phyloP scores from a whole-genome alignment of 352 stramenopile species.

The Elongisporangium anandrum region DNA sequence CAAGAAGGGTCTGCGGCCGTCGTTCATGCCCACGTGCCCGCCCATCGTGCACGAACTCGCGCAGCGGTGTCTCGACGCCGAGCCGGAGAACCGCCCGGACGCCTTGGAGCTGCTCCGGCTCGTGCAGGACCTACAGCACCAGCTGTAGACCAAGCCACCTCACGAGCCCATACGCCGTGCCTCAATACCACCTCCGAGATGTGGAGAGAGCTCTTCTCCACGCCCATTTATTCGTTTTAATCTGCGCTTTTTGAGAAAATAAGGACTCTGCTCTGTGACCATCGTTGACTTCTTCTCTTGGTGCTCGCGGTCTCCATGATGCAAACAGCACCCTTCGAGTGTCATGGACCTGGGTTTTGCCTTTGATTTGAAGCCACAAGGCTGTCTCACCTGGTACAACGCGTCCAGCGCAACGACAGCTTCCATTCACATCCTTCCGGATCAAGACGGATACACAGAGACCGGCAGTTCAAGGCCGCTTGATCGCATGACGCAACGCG shows the following conservation, averaged over 20 bases:
- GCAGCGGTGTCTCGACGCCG: constrained; percentile 54
- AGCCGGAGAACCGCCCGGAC: constrained; percentile 64
- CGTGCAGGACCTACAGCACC: constrained; percentile 53
- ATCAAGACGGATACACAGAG: background rate
- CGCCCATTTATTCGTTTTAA: background rate
- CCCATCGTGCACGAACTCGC: constrained; percentile 52
- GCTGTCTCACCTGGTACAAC: no score
- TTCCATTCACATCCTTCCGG: no score
- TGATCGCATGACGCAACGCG: background rate
- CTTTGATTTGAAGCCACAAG: no score
- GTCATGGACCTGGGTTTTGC: no score
- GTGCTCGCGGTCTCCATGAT: no score
- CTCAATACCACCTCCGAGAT: background rate
- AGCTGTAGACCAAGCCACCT: constrained; percentile 27
- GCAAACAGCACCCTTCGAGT: no score
- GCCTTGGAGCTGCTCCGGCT: constrained; percentile 62
- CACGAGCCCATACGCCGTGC: constrained; percentile 1
- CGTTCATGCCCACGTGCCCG: constrained; percentile 54
- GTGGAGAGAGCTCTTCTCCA: background rate
- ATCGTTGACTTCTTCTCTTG: no score
- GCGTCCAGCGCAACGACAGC: background rate
- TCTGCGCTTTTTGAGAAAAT: background rate
- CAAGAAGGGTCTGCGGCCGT: constrained; percentile 55
- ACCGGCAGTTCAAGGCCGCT: background rate
- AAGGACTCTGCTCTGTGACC: background rate